Evolutionary conservation across 805 yeast genomes (phyloP).

Genomic region (Metschnikowia kofuensis): DNA sequence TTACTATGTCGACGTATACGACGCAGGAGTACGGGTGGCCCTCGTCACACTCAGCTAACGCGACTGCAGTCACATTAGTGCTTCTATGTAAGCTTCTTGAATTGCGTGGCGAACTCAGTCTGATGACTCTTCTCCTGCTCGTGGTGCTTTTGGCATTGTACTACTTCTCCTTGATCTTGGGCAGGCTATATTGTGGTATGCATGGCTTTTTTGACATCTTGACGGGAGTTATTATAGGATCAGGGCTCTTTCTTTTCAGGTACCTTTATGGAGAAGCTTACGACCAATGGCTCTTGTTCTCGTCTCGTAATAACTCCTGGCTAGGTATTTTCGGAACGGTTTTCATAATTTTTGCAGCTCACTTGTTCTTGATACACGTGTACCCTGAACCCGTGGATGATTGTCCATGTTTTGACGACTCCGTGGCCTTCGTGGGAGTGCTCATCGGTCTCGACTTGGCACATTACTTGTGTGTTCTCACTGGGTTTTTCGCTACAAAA

Average conservation of each 20-base stretch:
- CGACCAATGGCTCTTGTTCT: conserved; percentile 43
- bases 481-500: conserved; percentile 24
- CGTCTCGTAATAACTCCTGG: conserved; percentile 21
- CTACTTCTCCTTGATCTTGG: conserved; percentile 63
- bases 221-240: conserved; percentile 66
- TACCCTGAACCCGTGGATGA: conserved; percentile 87
- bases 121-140: conserved; percentile 12
- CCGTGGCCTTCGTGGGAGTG: conserved; percentile 90
- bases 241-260: conserved; percentile 48
- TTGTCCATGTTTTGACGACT: conserved; percentile 95
- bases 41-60: conserved; percentile 91
- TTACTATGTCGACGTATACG: conserved; percentile 88
- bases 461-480: conserved; percentile 46
- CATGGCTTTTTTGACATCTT: conserved; percentile 83
- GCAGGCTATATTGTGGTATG: conserved; percentile 95
- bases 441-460: conserved; percentile 71
- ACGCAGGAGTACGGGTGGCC: conserved; percentile 95
- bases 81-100: conserved; percentile 18
- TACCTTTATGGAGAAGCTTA: conserved; percentile 35
- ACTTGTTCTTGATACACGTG: conserved; percentile 52
- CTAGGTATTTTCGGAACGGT: conserved; percentile 30
- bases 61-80: conserved; percentile 72
- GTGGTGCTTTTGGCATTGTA: conserved; percentile 40
- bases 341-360: conserved; percentile 35
- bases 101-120: conserved; percentile 13